These are phyloP conservation scores for Cytospora piceae DNA, from an alignment of 2,329 filamentous ascomycete species.

Conservation along the genomic window DNA sequence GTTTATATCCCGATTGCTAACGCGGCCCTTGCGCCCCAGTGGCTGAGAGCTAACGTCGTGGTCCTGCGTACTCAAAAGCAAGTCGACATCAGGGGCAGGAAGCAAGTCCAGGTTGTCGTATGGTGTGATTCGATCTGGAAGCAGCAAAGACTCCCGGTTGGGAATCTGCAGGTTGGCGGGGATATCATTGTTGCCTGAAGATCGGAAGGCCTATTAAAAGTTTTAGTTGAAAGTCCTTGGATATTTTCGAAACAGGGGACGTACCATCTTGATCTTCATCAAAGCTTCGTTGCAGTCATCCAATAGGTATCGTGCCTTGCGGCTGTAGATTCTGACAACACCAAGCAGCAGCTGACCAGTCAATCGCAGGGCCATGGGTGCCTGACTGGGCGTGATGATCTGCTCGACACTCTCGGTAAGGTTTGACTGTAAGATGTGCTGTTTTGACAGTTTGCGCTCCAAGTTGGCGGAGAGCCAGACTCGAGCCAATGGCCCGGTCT, in stretches of 20 bases:
- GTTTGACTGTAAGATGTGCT: constrained; percentile 91
- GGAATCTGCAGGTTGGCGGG: constrained; percentile 80
- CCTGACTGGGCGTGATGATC: constrained; percentile 90
- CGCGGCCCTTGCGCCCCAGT: constrained; percentile 59
- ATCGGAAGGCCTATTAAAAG: constrained; percentile 77
- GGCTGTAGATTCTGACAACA: constrained; percentile 95
- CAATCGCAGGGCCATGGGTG: constrained; percentile 90
- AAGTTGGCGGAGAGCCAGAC: constrained; percentile 98
- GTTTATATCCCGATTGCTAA: constrained; percentile 67
- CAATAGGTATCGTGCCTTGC: constrained; percentile 93
- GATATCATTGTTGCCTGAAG: constrained; percentile 92
- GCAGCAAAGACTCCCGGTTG: constrained; percentile 82
- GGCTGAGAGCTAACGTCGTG: constrained; percentile 48
- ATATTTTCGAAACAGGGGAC: constrained; percentile 32
- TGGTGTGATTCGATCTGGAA: constrained; percentile 91
- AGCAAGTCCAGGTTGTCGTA: constrained; percentile 78
- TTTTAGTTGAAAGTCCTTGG: constrained; percentile 39
- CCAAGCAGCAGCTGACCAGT: constrained; percentile 93
- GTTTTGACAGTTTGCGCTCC: constrained; percentile 97
- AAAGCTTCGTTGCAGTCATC: constrained; percentile 98
- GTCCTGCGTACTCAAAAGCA: constrained; percentile 73
- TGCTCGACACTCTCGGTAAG: constrained; percentile 93
- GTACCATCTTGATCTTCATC: constrained; percentile 97
- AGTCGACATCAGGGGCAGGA: constrained; percentile 85
- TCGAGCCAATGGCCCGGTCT: constrained; percentile 94